phyloP scores from a whole-genome alignment of 2,329 filamentous ascomycete species.

The Pseudogymnoascus sp. region DNA sequence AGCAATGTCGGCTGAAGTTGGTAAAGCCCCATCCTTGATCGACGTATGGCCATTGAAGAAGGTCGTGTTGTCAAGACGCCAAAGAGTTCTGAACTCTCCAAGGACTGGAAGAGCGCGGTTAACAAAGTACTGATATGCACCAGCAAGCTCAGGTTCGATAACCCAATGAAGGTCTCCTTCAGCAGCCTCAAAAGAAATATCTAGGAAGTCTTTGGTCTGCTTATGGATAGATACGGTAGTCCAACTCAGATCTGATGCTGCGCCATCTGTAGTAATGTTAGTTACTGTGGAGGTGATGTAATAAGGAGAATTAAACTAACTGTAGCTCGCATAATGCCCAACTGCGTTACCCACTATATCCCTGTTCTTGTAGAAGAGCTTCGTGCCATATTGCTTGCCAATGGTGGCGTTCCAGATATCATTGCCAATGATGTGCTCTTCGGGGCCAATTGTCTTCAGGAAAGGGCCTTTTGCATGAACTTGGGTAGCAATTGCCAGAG shows the following conservation, averaged over 20 bases:
- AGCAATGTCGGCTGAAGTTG: slow-evolving; percentile 35
- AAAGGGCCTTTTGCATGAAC: not conserved
- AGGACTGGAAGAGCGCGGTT: slow-evolving; percentile 39
- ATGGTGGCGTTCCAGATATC: slow-evolving; percentile 19
- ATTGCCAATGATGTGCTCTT: slow-evolving; percentile 16
- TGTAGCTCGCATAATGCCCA: slow-evolving; percentile 4
- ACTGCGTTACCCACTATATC: slow-evolving; percentile 15
- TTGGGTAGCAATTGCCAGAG: not conserved
- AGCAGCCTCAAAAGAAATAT: slow-evolving; percentile 37
- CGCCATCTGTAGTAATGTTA: slow-evolving; percentile 32
- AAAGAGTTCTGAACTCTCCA: slow-evolving; percentile 42
- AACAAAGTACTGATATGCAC: slow-evolving; percentile 48
- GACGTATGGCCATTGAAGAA: slow-evolving; percentile 39
- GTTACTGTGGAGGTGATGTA: not conserved
- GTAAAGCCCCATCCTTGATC: slow-evolving; percentile 37
- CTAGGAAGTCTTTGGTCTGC: slow-evolving; percentile 35
- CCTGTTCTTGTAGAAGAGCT: slow-evolving; percentile 15
- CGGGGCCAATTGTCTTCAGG: not conserved
- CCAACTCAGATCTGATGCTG: slow-evolving; percentile 38
- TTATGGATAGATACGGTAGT: slow-evolving; percentile 36
- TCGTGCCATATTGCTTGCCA: slow-evolving; percentile 15
- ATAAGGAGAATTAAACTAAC: slow-evolving; percentile 10
- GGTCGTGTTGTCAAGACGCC: slow-evolving; percentile 39
- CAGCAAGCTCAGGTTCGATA: slow-evolving; percentile 37
- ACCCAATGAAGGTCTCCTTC: slow-evolving; percentile 46